Base-by-base conservation (phyloP, 1,284 basidiomycete genomes). In the Pseudozyma tsukubaensis region DNA sequence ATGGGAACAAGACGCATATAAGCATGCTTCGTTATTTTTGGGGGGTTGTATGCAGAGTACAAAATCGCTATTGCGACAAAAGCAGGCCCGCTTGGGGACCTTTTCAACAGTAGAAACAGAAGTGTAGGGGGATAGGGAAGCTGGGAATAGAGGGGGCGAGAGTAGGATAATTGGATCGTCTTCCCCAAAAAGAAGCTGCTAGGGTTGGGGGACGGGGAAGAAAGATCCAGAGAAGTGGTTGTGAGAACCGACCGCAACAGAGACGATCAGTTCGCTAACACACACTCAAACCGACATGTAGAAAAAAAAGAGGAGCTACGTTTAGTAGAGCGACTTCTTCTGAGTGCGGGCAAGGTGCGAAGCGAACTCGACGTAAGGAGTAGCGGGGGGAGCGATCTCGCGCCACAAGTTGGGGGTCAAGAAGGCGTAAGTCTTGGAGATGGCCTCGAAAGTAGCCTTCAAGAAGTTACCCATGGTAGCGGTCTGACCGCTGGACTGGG, bases 391-490 rank as follows among this genome's bases (percentile, higher is more conserved):
- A 50, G 94, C 91, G 86, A 97, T 97, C 85, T 97, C 92, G 49
- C 63, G 54, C 96, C 96, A 99, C 84, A 99, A 89, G 87, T 98
- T 94, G 76, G 97, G 96, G 52, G 95, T 97, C 78, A 98, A 91
- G 92, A 97, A 94, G 52, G 91, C 87, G 87, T 98, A 99, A 76
- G 96, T 97, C 90, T 94, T 94, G 81, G 96, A 93, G 86, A 99
- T 92, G 60, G 97, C 96, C 84, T 90, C 92, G 85, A 97, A 97
- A 72, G 96, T 97, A 59, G 96, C 97, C 88, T 98, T 98, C 88
- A 99, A 91, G 90, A 98, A 98, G 89, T 99, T 99, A 86, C 95
- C 95, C 93, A 97, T 97, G 75, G 97, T 99, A 50, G 95, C 94
- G 59, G 97, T 99, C 80, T 93, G 95, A 86, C 97, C 96, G 88